Evolutionary conservation across 495 filamentous ascomycete species (phyloP).

Genomic region (Annulohypoxylon maeteangense): DNA sequence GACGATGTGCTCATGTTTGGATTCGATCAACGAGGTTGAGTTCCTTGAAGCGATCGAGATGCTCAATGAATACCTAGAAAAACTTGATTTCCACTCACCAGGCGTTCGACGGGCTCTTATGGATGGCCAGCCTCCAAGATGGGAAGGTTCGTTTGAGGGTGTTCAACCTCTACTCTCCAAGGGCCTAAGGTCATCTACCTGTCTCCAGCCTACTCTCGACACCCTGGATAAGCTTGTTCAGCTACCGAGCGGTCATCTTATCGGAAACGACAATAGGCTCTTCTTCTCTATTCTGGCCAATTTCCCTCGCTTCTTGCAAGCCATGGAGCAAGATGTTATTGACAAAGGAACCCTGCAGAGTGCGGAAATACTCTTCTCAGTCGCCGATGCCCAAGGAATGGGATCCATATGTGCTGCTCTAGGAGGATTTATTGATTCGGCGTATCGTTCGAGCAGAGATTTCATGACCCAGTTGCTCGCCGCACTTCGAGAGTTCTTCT

Average conservation of each 20-base stretch:
- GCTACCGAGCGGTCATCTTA: conserved; percentile 81
- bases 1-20: conserved; percentile 94
- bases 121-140: conserved; percentile 82
- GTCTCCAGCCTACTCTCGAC: conserved; percentile 78
- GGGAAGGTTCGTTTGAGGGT: conserved; percentile 91
- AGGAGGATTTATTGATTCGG: conserved; percentile 72
- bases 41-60: conserved; percentile 91
- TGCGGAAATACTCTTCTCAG: conserved; percentile 73
- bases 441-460: conserved; percentile 76
- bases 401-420: conserved; percentile 68
- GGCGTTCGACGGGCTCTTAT: conserved; percentile 73
- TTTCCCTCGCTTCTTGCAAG: conserved; percentile 84
- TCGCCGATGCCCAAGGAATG: conserved; percentile 76
- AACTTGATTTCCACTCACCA: conserved; percentile 81
- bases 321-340: conserved; percentile 72
- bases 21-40: conserved; percentile 94
- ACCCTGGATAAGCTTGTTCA: conserved; percentile 80
- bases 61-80: conserved; percentile 86
- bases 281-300: conserved; percentile 89
- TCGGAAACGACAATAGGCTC: conserved; percentile 82
- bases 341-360: conserved; percentile 66
- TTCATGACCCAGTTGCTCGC: conserved; percentile 80
- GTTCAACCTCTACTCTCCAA: conserved; percentile 88
- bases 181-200: conserved; percentile 86
- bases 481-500: conserved; percentile 80